Evolutionary conservation across 2,329 filamentous ascomycete genomes (phyloP).

Genomic region (Periglandula ipomoeae): DNA sequence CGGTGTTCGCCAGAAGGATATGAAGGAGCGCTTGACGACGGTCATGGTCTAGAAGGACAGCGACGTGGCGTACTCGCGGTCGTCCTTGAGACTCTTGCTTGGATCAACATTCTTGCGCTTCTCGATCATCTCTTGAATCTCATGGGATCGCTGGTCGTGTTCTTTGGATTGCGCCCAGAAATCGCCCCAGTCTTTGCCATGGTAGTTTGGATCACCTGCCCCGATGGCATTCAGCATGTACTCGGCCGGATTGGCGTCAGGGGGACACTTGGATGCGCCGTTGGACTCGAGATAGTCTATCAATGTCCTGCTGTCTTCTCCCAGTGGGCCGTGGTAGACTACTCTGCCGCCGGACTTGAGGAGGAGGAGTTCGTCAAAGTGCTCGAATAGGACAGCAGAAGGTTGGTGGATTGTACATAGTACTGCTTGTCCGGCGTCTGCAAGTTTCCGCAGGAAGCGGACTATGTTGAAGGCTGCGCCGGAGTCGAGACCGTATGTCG

Average conservation of each 20-base stretch:
- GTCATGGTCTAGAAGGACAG: conserved; percentile 41
- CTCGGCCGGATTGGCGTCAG: conserved; percentile 43
- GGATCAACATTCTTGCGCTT: conserved; percentile 31
- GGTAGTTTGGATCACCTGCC: conserved; percentile 51
- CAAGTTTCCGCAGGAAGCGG: conserved; percentile 51
- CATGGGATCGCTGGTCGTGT: conserved; percentile 32
- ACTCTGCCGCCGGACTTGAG: conserved; percentile 44
- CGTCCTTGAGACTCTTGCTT: conserved; percentile 32
- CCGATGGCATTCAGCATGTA: conserved; percentile 50
- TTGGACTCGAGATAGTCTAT: conserved; percentile 44
- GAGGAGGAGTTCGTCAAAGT: conserved; percentile 47
- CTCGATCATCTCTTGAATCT: conserved; percentile 44
- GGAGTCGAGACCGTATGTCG: conserved; percentile 48
- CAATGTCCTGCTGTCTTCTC: conserved; percentile 36
- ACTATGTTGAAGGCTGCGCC: conserved; percentile 53
- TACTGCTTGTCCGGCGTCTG: conserved; percentile 49
- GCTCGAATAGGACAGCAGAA: conserved; percentile 44
- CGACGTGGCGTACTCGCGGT: conserved; percentile 56
- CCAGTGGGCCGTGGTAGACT: conserved; percentile 46
- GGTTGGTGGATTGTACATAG: conserved; percentile 54
- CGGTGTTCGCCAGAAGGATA: conserved; percentile 56
- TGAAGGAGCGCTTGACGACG: conserved; percentile 48
- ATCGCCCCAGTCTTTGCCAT: conserved; percentile 53
- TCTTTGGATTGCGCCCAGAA: conserved; percentile 48
- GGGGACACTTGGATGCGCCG: conserved; percentile 37